phyloP scores from a whole-genome alignment of 306 rosid genomes.

The Vigna nakashimae region DNA sequence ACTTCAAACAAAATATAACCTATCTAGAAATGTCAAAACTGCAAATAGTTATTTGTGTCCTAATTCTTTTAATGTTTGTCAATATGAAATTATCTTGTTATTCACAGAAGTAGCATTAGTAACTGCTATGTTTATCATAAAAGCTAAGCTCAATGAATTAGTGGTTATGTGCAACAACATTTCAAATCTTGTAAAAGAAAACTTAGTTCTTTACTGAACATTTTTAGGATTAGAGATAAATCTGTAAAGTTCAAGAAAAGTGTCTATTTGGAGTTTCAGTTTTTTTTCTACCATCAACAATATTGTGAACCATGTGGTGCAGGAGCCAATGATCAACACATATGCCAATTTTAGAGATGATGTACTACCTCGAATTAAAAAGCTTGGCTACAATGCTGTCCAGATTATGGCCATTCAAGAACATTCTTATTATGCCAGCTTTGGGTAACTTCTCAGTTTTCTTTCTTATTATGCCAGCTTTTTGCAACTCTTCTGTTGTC shows the following conservation, averaged over 20 bases:
- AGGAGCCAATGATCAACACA: conserved; percentile 90
- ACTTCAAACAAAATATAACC: neutral
- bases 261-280: conserved; percentile 20
- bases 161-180: neutral
- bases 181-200: neutral
- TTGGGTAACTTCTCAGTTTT: conserved; percentile 71
- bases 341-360: conserved; percentile 90
- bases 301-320: conserved; percentile 48
- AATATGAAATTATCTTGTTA: conserved; percentile 11
- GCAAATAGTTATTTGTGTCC: conserved; percentile 16
- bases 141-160: conserved; percentile 1
- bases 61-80: conserved; percentile 23
- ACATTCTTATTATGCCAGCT: conserved; percentile 98
- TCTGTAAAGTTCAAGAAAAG: conserved; percentile 31
- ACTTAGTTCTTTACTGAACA: no score
- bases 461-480: conserved; percentile 71
- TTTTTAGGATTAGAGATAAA: conserved; percentile 18
- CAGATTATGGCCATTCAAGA: conserved; percentile 99
- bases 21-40: conserved; percentile 34
- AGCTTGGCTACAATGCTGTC: conserved; percentile 97
- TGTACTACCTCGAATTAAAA: conserved; percentile 67
- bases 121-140: neutral
- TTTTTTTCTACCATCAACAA: conserved; percentile 27
- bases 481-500: conserved; percentile 65
- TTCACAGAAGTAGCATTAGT: conserved; percentile 31